A percentile compares a stretch with the other conserved stretches of the same genome.
These are phyloP conservation scores for Mrakia blollopis DNA, from an alignment of 768 basidiomycete genomes.

Conservation along the genomic window DNA sequence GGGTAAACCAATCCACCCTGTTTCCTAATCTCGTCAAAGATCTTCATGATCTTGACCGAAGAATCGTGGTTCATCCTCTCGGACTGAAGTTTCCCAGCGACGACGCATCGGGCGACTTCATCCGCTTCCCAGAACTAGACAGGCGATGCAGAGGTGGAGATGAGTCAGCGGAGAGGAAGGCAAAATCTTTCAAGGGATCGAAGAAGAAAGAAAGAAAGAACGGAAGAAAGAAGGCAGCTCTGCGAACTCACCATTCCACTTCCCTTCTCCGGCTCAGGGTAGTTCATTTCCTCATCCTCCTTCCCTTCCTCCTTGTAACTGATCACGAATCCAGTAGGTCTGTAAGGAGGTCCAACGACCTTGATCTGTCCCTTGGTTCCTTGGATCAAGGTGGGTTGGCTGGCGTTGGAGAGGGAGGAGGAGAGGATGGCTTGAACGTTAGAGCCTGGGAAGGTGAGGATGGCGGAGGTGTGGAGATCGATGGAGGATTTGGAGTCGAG, in stretches of 20 bases:
- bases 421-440: conserved; percentile 14
- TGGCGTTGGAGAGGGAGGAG: not conserved
- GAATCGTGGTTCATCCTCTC: conserved; percentile 11
- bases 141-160: not conserved
- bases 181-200: too few relatives aligned
- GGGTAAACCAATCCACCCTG: conserved; percentile 13
- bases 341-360: conserved; percentile 4
- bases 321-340: conserved; percentile 18
- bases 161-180: not conserved
- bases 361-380: conserved; percentile 19
- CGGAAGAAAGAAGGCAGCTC: too few relatives aligned
- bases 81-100: conserved; percentile 24
- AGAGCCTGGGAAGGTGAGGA: conserved; percentile 14
- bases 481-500: conserved; percentile 6
- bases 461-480: conserved; percentile 21
- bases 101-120: conserved; percentile 24
- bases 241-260: conserved; percentile 24
- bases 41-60: conserved; percentile 22
- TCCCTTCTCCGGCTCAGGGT: conserved; percentile 10
- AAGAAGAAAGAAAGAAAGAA: too few relatives aligned
- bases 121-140: conserved; percentile 29
- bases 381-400: not conserved
- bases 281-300: conserved; percentile 11
- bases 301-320: not conserved
- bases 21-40: conserved; percentile 26